Percentiles rank a stretch among this genome's conserved stretches.
Evolutionary conservation across 345 rosid genomes (phyloP).

Genomic region (Rhizophora apiculata): DNA sequence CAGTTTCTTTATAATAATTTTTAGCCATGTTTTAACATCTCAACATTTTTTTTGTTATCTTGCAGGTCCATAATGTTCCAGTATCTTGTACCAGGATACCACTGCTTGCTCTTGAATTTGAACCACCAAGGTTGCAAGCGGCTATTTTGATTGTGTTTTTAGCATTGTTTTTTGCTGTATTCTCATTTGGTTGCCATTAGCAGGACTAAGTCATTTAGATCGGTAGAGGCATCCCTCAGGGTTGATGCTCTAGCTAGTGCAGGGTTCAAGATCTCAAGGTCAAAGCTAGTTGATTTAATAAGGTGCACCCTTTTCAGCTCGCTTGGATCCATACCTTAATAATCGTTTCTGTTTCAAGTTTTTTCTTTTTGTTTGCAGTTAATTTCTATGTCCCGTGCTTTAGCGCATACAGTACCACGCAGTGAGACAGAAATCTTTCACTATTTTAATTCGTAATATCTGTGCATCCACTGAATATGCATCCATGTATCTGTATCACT

Average conservation of each 20-base stretch:
- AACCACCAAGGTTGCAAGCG: conserved; percentile 69
- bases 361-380: not conserved
- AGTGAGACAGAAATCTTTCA: not conserved
- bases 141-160: not conserved
- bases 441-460: not conserved
- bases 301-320: conserved; percentile 41
- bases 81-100: conserved; percentile 80
- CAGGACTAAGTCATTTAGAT: conserved; percentile 74
- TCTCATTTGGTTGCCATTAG: conserved; percentile 18
- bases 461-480: not conserved
- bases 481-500: not conserved
- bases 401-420: not conserved
- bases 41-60: not conserved
- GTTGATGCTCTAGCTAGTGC: conserved; percentile 97
- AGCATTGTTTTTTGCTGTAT: conserved; percentile 5
- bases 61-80: conserved; percentile 79
- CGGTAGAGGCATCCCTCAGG: conserved; percentile 82
- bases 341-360: not conserved
- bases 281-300: conserved; percentile 75
- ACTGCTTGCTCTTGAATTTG: conserved; percentile 73
- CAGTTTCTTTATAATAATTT: too few relatives aligned
- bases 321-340: not conserved
- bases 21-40: too few relatives aligned
- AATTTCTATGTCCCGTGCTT: not conserved
- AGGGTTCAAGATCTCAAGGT: conserved; percentile 88